Evolutionary conservation across 2,329 filamentous ascomycete genomes (phyloP).

Genomic region (Ampelomyces quisqualis): DNA sequence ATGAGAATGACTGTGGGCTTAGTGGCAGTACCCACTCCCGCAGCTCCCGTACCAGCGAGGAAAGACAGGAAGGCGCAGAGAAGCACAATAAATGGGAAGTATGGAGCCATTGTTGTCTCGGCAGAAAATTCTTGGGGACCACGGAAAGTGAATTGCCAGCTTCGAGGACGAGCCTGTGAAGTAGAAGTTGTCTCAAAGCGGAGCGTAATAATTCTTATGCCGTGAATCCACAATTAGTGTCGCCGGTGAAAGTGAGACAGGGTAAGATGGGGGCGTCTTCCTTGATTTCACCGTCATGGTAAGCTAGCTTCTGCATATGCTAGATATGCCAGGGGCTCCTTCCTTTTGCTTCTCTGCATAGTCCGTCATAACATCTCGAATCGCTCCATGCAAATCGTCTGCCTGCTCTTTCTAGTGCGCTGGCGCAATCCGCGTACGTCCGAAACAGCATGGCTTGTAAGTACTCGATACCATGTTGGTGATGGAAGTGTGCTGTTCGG

Average conservation of each 20-base stretch:
- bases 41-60: not conserved
- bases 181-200: too few relatives aligned
- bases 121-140: not conserved
- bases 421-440: too few relatives aligned
- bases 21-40: not conserved
- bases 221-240: too few relatives aligned
- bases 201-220: too few relatives aligned
- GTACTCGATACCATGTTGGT: not conserved
- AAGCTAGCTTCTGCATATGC: not conserved
- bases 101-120: not conserved
- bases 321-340: slow-evolving; percentile 3
- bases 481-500: not conserved
- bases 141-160: too few relatives aligned
- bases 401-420: not conserved
- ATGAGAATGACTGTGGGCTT: slow-evolving; percentile 15
- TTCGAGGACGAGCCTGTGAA: too few relatives aligned
- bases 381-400: not conserved
- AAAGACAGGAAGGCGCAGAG: not conserved
- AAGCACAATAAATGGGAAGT: not conserved
- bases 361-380: not conserved
- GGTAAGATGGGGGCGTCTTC: too few relatives aligned
- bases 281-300: too few relatives aligned
- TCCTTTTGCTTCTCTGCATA: not conserved
- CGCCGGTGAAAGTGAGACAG: too few relatives aligned
- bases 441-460: too few relatives aligned